phyloP scores from a whole-genome alignment of 768 basidiomycete genomes.

The Auriscalpium vulgare region DNA sequence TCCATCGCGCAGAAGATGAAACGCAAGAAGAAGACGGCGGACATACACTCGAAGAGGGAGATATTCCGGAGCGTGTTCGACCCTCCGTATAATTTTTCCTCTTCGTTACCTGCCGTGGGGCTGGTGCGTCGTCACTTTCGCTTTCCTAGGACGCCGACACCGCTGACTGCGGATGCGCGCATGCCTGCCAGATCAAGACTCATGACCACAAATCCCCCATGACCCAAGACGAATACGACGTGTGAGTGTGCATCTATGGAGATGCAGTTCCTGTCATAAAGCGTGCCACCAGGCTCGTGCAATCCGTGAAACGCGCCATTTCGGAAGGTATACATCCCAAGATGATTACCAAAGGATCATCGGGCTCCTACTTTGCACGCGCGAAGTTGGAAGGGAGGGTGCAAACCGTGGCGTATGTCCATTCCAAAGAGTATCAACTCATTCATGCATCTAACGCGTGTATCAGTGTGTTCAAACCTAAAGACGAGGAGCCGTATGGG shows the following conservation, averaged over 20 bases:
- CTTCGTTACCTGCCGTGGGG: slow-evolving; percentile 21
- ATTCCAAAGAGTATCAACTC: not conserved
- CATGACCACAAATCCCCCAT: slow-evolving; percentile 74
- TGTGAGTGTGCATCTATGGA: slow-evolving; percentile 41
- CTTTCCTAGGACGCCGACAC: no score
- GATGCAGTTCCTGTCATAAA: not conserved
- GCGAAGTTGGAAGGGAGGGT: slow-evolving; percentile 68
- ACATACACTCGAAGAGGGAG: slow-evolving; percentile 50
- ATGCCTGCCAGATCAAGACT: slow-evolving; percentile 53
- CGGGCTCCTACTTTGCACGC: slow-evolving; percentile 89
- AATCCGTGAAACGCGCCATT: slow-evolving; percentile 64
- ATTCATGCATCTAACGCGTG: not conserved
- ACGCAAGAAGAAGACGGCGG: slow-evolving; percentile 64
- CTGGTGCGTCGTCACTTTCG: slow-evolving; percentile 25
- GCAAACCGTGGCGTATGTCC: slow-evolving; percentile 71
- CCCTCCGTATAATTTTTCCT: slow-evolving; percentile 37
- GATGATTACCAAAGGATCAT: slow-evolving; percentile 85
- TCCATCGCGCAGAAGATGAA: slow-evolving; percentile 82
- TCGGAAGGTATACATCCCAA: slow-evolving; percentile 78
- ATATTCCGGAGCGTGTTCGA: slow-evolving; percentile 82
- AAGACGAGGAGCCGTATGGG: slow-evolving; percentile 87
- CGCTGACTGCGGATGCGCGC: not conserved
- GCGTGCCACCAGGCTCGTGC: slow-evolving; percentile 39
- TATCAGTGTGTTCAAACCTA: slow-evolving; percentile 81
- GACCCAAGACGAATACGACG: slow-evolving; percentile 64